Evolutionary conservation across 768 basidiomycete genomes (phyloP).

Genomic region (Hericium rajendrae): DNA sequence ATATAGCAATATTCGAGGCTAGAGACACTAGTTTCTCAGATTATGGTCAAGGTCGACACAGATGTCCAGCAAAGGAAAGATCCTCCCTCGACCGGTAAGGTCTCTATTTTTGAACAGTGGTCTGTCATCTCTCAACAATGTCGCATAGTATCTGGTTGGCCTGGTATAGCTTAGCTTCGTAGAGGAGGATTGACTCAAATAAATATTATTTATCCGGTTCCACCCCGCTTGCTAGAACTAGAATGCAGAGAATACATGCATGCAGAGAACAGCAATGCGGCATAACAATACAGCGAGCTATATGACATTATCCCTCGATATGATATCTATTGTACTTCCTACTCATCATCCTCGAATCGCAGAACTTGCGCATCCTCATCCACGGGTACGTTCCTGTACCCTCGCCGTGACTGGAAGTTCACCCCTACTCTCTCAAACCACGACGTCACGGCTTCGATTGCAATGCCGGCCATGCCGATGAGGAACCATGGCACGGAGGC

Average conservation of each 20-base stretch:
- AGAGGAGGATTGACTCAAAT: neutral
- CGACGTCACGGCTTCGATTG: slow-evolving; percentile 54
- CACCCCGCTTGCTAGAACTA: neutral
- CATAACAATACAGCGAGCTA: neutral
- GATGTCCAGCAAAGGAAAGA: neutral
- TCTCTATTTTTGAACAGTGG: neutral
- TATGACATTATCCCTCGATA: neutral
- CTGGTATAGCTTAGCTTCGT: neutral
- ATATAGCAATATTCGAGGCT: neutral
- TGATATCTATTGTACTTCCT: neutral
- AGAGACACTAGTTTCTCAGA: neutral
- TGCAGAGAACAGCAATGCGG: neutral
- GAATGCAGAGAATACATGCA: neutral
- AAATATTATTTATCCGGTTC: neutral
- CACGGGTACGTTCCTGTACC: slow-evolving; percentile 63
- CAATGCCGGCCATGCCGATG: slow-evolving; percentile 67
- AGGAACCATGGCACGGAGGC: slow-evolving; percentile 89
- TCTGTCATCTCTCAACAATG: neutral
- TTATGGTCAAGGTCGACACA: neutral
- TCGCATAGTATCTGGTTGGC: neutral
- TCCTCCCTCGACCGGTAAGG: neutral
- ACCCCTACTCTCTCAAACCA: slow-evolving; percentile 29
- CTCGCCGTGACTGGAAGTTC: slow-evolving; percentile 41
- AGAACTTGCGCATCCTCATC: slow-evolving; percentile 87
- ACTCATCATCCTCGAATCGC: slow-evolving; percentile 73